Evolutionary conservation across 2,329 filamentous ascomycete species (phyloP).

Genomic region (Chaetomium sp.): DNA sequence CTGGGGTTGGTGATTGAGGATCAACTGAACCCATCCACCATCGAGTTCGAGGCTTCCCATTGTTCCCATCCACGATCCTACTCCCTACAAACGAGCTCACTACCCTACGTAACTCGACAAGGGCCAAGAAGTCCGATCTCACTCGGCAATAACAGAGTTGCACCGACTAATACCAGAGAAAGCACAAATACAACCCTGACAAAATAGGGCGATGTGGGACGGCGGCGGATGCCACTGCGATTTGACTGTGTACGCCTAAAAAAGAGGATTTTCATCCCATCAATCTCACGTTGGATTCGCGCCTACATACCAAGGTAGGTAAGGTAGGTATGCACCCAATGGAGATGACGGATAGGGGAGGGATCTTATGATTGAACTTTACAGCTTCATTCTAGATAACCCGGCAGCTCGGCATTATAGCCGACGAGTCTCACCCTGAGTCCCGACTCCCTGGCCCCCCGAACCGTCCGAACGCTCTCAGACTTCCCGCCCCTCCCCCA

Average conservation of each 20-base stretch:
- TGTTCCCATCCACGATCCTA: not conserved
- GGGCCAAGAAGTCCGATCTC: not conserved
- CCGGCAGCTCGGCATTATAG: not conserved
- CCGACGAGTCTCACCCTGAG: not conserved
- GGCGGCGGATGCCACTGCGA: not conserved
- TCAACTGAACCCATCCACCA: not conserved
- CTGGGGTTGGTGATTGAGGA: not conserved
- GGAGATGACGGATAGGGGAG: not conserved
- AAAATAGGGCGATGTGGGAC: not conserved
- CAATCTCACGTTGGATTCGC: conserved; percentile 1
- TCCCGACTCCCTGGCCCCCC: not conserved
- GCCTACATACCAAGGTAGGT: not conserved
- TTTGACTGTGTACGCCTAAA: not conserved
- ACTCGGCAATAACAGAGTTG: not conserved
- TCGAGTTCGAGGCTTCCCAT: not conserved
- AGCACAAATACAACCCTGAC: not conserved
- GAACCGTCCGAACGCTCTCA: not conserved
- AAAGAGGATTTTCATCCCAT: not conserved
- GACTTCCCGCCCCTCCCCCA: not conserved
- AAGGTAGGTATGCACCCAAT: not conserved
- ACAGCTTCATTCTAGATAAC: not conserved
- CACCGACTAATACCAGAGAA: not conserved
- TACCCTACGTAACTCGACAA: not conserved
- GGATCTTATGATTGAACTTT: not conserved
- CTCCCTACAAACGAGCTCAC: not conserved